Evolutionary conservation across 2,329 filamentous ascomycete species (phyloP), one percentile per base, ranked within the genome.

Genomic region (Botryotinia globosa): DNA sequence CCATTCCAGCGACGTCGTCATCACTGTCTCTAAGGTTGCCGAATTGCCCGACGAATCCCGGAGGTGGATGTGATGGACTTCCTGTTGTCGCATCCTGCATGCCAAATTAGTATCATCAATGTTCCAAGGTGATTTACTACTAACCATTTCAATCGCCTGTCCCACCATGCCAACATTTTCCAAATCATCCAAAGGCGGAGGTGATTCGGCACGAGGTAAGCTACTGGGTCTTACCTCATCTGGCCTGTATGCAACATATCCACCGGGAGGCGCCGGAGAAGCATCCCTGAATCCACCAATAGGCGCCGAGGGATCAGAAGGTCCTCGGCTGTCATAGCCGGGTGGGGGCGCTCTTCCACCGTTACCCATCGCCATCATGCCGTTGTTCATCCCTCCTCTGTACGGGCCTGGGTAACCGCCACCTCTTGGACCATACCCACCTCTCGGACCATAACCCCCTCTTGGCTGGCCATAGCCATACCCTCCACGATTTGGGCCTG

Each of bases 61-160:
- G 78, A 22, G 83, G 83, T 4, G 83, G 75, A 58, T 75, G 42
- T 82, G 82, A 71, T 82, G 86, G 85, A 71, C 85, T 86, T 56
- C 86, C 86, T n/a, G 85, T 85, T n/a, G 86, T 85, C 48, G 91
- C 90, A 80, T 94, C 91, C 69, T 71, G n/a, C 2, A 64, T 42
- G 22, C 44, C 44, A 6, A 42, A 65, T 71, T 65, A 71, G 69
- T 20, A 66, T 54, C 16, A 42, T 39, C 32, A 51, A 18, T 42
- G 12, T 14, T 67, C 22, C 39, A 32, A 18, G 8, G 20, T 2
- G 8, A 18, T 39, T 29, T 18, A n/a, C 42, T n/a, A 71, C 69
- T 42, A 25, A 71, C 69, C 92, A 97, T 94, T 81, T 96, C 94
- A 70, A 94, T 87, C 4, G 91, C 89, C 78, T 91, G 90, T 16